Evolutionary conservation across 108 stramenopile genomes (phyloP).

Genomic region (Pseudonitzschia pungens): DNA sequence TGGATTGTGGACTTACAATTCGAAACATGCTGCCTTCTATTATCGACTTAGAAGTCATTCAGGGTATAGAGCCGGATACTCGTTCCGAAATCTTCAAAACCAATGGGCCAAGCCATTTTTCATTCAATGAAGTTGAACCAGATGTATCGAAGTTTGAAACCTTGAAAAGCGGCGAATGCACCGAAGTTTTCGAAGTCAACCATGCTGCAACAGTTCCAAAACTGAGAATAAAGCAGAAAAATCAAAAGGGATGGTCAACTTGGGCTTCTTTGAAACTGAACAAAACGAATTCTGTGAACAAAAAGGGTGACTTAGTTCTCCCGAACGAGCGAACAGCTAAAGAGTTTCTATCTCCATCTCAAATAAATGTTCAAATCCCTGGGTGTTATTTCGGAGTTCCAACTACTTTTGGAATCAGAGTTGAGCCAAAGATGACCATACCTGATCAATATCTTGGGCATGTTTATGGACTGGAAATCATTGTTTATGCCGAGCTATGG

Average conservation of each 20-base stretch:
- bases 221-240: slow-evolving; percentile 27
- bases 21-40: slow-evolving; percentile 59
- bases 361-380: slow-evolving; percentile 46
- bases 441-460: slow-evolving; percentile 16
- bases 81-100: background rate
- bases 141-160: background rate
- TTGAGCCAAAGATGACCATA: slow-evolving; percentile 50
- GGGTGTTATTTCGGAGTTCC: slow-evolving; percentile 46
- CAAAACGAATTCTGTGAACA: background rate
- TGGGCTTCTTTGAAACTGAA: slow-evolving; percentile 32
- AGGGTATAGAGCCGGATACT: background rate
- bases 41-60: slow-evolving; percentile 40
- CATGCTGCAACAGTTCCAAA: slow-evolving; percentile 3
- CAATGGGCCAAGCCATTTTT: background rate
- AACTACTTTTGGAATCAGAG: slow-evolving; percentile 50
- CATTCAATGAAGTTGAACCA: slow-evolving; percentile 7
- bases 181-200: slow-evolving; percentile 45
- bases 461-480: slow-evolving; percentile 53
- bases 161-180: slow-evolving; percentile 37
- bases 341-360: slow-evolving; percentile 15
- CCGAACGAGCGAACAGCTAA: slow-evolving; percentile 12
- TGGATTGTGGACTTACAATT: slow-evolving; percentile 52
- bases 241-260: slow-evolving; percentile 30
- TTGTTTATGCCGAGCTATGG: slow-evolving; percentile 70
- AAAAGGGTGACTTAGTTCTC: slow-evolving; percentile 8